Evolutionary conservation across 768 basidiomycete genomes (phyloP), one percentile per base, ranked within the genome.

Genomic region (Calocybe indica): DNA sequence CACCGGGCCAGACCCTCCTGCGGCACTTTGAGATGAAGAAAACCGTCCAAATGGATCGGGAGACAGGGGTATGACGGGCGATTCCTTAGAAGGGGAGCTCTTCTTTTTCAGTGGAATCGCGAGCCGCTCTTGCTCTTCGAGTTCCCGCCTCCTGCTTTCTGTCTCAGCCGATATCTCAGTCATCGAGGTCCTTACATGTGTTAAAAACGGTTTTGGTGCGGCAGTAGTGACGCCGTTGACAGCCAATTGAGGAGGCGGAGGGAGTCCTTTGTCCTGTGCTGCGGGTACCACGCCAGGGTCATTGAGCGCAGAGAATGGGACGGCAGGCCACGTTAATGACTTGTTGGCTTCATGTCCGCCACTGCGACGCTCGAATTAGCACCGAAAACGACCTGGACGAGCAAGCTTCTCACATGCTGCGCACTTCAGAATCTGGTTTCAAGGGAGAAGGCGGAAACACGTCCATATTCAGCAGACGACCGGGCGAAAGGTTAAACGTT

Each of bases 1-100:
- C 30, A 71, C 55, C 33, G 64, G 62, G 47, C 53, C 54, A 41
- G 55, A 36, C 37, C 52, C 46, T 13, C 47, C 52, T 22, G 55
- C 49, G 10, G 52, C 45, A 30, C 66, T 56, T 29, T 70, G 61
- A 12, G 69, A 55, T 2, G 85, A 88, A 31, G 87, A 72, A 56
- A 77, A 83, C 28, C 87, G 76, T 8, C 83, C 82, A 57, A 91
- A 90, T 28, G 88, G 88, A 65, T 91, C 88, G 6, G 88, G 85
- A 7, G 87, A 86, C n/a, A 89, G 69, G 35, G 89, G 89, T 47
- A 90, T 85, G n/a, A 83, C 58, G 14, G 85, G 83, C 1, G 82
- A 81, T 37, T 71, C 72, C 7, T 67, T 51, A 30, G 55, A 43
- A 31, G 35, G 42, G 31, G 22, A 22, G 22, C 22, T 4, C 22